These are phyloP conservation scores for Theileria annulata DNA, from an alignment of 169 alveolate species.

Conservation along the genomic window DNA sequence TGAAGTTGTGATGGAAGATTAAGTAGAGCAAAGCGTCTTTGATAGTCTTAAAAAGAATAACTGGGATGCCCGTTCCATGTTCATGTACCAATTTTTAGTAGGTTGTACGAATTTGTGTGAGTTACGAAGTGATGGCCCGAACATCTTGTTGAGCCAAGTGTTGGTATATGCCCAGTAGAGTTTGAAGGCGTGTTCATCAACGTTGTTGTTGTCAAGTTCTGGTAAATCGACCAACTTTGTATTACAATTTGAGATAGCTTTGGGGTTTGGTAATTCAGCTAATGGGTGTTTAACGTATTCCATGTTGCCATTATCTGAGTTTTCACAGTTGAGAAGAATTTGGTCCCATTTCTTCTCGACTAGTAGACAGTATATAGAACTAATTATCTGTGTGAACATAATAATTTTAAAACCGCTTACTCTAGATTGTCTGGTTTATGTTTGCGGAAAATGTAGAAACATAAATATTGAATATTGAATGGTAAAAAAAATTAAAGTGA, in stretches of 20 bases:
- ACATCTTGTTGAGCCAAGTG: constrained; percentile 48
- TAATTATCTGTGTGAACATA: too few relatives aligned
- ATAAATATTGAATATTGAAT: background rate
- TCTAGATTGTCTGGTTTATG: background rate
- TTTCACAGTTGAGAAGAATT: constrained; percentile 11
- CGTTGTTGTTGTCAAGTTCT: constrained; percentile 21
- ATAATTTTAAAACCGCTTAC: background rate
- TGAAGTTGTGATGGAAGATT: background rate
- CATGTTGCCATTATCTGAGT: constrained; percentile 3
- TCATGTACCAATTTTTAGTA: constrained; percentile 54
- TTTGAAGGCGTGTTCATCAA: constrained; percentile 51
- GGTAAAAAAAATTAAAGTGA: background rate
- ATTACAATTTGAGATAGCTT: constrained; percentile 40
- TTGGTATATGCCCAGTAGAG: constrained; percentile 66
- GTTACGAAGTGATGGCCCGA: constrained; percentile 30
- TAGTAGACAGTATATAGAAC: too few relatives aligned
- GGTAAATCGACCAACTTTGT: constrained; percentile 52
- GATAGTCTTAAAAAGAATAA: constrained; percentile 50
- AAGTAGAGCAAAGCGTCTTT: constrained; percentile 55
- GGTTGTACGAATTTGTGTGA: constrained; percentile 27
- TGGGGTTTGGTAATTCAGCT: constrained; percentile 45
- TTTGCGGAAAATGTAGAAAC: background rate
- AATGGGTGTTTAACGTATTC: constrained; percentile 20
- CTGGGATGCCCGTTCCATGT: constrained; percentile 52
- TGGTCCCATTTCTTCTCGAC: constrained; percentile 58